Conservation (phyloP, 495 filamentous ascomycete genomes). For the Glarea lozoyensis region DNA sequence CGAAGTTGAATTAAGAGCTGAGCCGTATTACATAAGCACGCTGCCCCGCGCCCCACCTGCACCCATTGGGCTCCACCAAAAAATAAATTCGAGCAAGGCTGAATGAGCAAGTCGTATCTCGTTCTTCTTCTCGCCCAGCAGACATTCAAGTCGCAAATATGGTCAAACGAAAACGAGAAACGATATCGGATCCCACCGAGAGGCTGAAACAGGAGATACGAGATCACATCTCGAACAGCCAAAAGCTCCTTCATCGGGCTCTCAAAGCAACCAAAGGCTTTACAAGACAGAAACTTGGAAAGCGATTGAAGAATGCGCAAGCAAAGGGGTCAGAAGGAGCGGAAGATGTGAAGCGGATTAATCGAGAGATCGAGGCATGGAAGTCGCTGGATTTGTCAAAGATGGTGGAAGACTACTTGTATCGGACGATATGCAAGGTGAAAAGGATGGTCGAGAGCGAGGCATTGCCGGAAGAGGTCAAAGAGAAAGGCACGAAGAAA, state of each 20-base stretch:
- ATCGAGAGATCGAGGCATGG: conserved; percentile 62
- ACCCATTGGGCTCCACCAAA: conserved; percentile 1
- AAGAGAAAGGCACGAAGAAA: conserved; percentile 32
- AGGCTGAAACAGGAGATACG: conserved; percentile 25
- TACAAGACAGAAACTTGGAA: conserved; percentile 79
- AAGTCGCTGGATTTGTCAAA: conserved; percentile 66
- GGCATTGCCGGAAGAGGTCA: conserved; percentile 38
- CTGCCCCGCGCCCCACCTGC: too few relatives aligned
- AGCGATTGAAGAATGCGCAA: conserved; percentile 60
- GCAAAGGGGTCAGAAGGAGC: conserved; percentile 24
- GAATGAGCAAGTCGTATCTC: too few relatives aligned
- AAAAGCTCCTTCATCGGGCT: conserved; percentile 52
- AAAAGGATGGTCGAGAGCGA: conserved; percentile 54
- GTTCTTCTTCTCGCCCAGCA: too few relatives aligned
- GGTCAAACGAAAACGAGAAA: conserved; percentile 20
- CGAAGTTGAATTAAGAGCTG: too few relatives aligned
- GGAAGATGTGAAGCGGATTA: conserved; percentile 45
- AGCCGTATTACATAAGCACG: too few relatives aligned
- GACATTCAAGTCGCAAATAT: conserved; percentile 12
- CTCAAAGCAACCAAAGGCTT: conserved; percentile 78
- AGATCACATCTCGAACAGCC: conserved; percentile 47
- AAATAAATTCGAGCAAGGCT: too few relatives aligned
- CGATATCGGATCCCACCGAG: conserved; percentile 5
- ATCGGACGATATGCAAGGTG: conserved; percentile 63
- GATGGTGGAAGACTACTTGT: conserved; percentile 60